These are phyloP conservation scores for Astrocystis sublimbata DNA, from an alignment of 495 filamentous ascomycete genomes.

Conservation along the genomic window DNA sequence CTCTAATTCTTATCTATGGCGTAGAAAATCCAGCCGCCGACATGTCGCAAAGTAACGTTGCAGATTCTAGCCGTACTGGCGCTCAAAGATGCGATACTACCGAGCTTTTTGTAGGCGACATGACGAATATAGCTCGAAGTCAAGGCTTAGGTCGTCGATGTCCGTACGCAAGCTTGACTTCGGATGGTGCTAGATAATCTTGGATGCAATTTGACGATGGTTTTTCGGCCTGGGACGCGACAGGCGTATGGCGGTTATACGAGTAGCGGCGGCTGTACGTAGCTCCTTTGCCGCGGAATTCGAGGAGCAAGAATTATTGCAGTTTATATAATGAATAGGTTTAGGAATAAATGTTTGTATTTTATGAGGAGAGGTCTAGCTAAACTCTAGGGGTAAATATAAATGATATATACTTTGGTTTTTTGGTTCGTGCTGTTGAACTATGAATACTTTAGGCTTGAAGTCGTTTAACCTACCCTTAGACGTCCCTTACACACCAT, in stretches of 20 bases:
- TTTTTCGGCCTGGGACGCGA: neutral
- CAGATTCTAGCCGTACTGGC: neutral
- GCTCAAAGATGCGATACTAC: neutral
- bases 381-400: too few relatives aligned
- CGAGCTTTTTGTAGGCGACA: neutral
- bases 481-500: too few relatives aligned
- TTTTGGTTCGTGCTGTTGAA: too few relatives aligned
- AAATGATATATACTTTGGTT: too few relatives aligned
- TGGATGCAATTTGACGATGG: neutral
- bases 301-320: too few relatives aligned
- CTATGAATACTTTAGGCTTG: too few relatives aligned
- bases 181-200: neutral
- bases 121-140: neutral
- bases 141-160: neutral
- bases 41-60: neutral
- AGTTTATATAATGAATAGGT: too few relatives aligned
- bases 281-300: neutral
- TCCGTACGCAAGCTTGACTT: neutral
- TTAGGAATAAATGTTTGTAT: too few relatives aligned
- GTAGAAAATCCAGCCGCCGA: neutral
- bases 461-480: too few relatives aligned
- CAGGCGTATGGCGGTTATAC: neutral
- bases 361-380: too few relatives aligned
- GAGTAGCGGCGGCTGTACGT: neutral
- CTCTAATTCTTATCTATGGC: neutral